Conservation (phyloP, 2,329 filamentous ascomycete genomes). For the Aschersonia sp. region DNA sequence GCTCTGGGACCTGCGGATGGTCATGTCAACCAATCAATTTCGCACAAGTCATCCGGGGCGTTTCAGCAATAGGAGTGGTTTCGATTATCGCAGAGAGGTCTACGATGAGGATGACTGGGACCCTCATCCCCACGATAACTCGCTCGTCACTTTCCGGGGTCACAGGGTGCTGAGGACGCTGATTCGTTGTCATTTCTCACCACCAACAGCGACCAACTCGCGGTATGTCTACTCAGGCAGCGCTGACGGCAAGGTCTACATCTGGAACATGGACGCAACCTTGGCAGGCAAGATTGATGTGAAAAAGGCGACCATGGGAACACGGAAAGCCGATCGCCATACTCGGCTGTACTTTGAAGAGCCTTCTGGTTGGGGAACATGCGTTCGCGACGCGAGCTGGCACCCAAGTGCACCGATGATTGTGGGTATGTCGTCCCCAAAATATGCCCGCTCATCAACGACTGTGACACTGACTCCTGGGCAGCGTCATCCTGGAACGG, state of each 20-base stretch:
- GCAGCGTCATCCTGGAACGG: constrained; percentile 73
- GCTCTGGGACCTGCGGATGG: constrained; percentile 87
- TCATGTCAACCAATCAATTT: constrained; percentile 58
- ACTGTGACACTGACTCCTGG: neutral
- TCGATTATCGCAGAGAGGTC: constrained; percentile 59
- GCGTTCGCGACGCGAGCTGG: constrained; percentile 81
- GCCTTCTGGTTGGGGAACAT: constrained; percentile 52
- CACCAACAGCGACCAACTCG: constrained; percentile 70
- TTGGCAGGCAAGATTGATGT: constrained; percentile 68
- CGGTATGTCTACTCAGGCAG: constrained; percentile 90
- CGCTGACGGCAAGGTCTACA: constrained; percentile 74
- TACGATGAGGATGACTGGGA: constrained; percentile 51
- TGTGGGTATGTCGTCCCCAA: constrained; percentile 34
- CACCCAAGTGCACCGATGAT: constrained; percentile 73
- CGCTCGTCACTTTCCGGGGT: constrained; percentile 82
- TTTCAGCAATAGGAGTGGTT: constrained; percentile 40
- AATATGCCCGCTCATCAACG: neutral
- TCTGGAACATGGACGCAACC: constrained; percentile 90
- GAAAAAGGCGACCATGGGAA: constrained; percentile 48
- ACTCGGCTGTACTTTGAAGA: constrained; percentile 44
- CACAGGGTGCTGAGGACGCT: constrained; percentile 81
- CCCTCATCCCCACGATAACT: constrained; percentile 66
- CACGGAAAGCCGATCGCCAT: constrained; percentile 38
- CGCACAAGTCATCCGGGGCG: constrained; percentile 29
- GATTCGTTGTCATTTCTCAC: constrained; percentile 91